Percentiles rank a stretch among this genome's conserved stretches.
Evolutionary conservation across 768 basidiomycete species (phyloP).

Genomic region (Lentinula aciculospora): DNA sequence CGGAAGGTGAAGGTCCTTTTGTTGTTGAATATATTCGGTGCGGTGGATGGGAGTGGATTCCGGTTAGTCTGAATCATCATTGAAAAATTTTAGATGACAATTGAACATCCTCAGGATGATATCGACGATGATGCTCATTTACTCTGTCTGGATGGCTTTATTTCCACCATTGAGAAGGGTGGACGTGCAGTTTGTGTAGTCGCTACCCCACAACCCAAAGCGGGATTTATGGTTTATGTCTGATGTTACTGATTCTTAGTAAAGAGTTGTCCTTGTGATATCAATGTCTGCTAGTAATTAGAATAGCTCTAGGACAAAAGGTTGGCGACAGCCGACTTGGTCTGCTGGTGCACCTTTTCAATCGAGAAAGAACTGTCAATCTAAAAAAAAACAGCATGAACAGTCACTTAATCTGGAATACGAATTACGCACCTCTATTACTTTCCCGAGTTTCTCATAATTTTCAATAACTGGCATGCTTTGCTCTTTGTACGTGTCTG

Average conservation of each 20-base stretch:
- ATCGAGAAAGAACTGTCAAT: constrained; percentile 64
- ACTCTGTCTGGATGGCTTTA: constrained; percentile 76
- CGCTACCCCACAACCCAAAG: constrained; percentile 25
- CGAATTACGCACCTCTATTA: constrained; percentile 59
- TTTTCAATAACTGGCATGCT: constrained; percentile 93
- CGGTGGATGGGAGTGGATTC: constrained; percentile 82
- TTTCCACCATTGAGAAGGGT: constrained; percentile 54
- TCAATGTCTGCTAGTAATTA: background rate
- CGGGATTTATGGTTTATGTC: constrained; percentile 42
- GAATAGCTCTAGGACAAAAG: constrained; percentile 25
- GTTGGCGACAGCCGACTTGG: constrained; percentile 47
- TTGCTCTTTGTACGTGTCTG: constrained; percentile 80
- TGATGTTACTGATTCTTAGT: background rate
- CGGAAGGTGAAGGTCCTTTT: constrained; percentile 38
- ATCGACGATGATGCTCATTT: constrained; percentile 59
- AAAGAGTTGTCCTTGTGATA: background rate
- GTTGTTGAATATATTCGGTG: constrained; percentile 79
- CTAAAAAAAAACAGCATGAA: constrained; percentile 26
- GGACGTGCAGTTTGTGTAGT: constrained; percentile 52
- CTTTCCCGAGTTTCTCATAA: constrained; percentile 62
- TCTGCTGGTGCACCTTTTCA: constrained; percentile 65
- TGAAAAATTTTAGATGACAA: background rate
- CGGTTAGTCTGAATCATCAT: constrained; percentile 39
- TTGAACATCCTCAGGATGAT: constrained; percentile 37
- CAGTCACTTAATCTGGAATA: background rate